Conservation (phyloP, 495 filamentous ascomycete genomes). For the Bathelium albidoporum region DNA sequence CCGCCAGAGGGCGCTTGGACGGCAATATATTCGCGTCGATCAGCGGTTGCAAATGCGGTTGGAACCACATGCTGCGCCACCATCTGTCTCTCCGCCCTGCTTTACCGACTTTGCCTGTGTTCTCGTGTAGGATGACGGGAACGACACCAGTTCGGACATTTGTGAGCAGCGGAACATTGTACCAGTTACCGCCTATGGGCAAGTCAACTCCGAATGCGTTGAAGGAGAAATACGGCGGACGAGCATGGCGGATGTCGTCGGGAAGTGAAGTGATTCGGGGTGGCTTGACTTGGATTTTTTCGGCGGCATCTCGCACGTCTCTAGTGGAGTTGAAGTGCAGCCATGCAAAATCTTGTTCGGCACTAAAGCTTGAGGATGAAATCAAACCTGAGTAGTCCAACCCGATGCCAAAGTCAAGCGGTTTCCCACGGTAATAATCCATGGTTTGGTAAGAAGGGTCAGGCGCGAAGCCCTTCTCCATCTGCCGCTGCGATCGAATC, state of each 20-base stretch:
- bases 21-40: slow-evolving; percentile 38
- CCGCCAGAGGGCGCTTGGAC: background rate
- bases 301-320: background rate
- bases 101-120: slow-evolving; percentile 30
- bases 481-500: slow-evolving; percentile 26
- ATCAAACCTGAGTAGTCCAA: slow-evolving; percentile 45
- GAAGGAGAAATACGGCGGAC: slow-evolving; percentile 2
- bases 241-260: background rate
- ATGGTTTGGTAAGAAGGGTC: slow-evolving; percentile 7
- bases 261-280: background rate
- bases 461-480: slow-evolving; percentile 27
- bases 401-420: slow-evolving; percentile 44
- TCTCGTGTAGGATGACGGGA: slow-evolving; percentile 42
- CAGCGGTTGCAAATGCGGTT: slow-evolving; percentile 42
- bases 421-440: slow-evolving; percentile 5
- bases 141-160: slow-evolving; percentile 42
- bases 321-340: background rate
- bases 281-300: background rate
- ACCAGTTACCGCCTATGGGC: slow-evolving; percentile 29
- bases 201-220: background rate
- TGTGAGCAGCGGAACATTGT: slow-evolving; percentile 42
- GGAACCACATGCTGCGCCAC: slow-evolving; percentile 52
- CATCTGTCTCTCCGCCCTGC: slow-evolving; percentile 30
- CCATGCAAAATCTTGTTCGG: slow-evolving; percentile 9
- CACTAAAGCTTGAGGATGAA: slow-evolving; percentile 35